Evolutionary conservation across 2,329 filamentous ascomycete species (phyloP), one percentile per base, ranked within the genome.

Genomic region (Pseudocercospora pini-densiflorae): DNA sequence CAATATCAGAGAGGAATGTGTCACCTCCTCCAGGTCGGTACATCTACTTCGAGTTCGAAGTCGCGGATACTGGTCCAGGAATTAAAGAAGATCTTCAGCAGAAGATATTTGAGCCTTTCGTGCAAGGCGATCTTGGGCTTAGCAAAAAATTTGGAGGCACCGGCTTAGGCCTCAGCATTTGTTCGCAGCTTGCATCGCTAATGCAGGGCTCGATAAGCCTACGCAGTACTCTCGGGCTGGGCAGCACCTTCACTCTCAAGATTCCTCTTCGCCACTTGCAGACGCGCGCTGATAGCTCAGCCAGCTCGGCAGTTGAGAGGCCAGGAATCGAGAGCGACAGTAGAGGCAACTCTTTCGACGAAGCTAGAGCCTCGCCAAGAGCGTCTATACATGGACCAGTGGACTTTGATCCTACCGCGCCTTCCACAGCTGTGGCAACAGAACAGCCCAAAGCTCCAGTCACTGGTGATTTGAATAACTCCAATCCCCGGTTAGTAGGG

Each of bases 111-210:
- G 94, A 97, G 77, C 94, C 94, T 0, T 97, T 97, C 75, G 92
- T 97, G 0, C 94, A 97, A 78, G 94, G 92, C n/a, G 93, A 97
- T 75, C 81, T 95, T 1, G 92, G 93, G 0, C 81, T 97, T 16
- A 96, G 91, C 81, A 96, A 93, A 78, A 95, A 95, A 75, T 96
- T 90, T 75, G 93, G 93, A 19, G 94, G 94, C 16, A 97, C 94
- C 0, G 94, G 94, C 3, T 82, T 97, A 1, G 94, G 94, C 1
- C 79, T 97, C 62, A 94, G 91, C 74, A 97, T 97, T 73, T 97
- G 93, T 79, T 90, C 92, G 21, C 94, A 97, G 77, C 82, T 97
- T 43, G 92, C 93, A 2, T 88, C 84, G 16, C 81, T 97, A 16
- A 97, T 97, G 92, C 89, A 89, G 59, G 94, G 94, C 9, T 87